A percentile compares a stretch with the other conserved stretches of the same genome.
phyloP scores from a whole-genome alignment of 495 filamentous ascomycete species.

The Entonaema liquescens region DNA sequence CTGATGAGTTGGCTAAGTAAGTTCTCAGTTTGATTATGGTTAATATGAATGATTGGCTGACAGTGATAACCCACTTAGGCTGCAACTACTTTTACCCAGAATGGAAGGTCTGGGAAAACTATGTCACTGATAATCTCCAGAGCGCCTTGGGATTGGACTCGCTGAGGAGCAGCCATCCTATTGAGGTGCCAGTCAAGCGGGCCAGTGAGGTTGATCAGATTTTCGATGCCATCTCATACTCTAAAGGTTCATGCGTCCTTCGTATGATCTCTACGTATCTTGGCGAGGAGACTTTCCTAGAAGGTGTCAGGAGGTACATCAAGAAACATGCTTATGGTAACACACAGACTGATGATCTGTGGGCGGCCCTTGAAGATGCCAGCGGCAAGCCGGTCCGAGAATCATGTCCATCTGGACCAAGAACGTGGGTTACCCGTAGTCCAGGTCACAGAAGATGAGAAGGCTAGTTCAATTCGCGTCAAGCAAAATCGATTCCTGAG shows the following conservation, averaged over 20 bases:
- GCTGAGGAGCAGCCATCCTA: slow-evolving; percentile 92
- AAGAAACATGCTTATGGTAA: slow-evolving; percentile 94
- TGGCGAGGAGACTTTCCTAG: slow-evolving; percentile 91
- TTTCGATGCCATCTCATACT: slow-evolving; percentile 97
- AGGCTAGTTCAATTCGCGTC: slow-evolving; percentile 67
- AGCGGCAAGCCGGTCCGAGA: slow-evolving; percentile 88
- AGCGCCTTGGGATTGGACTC: slow-evolving; percentile 88
- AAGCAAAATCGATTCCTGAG: slow-evolving; percentile 81
- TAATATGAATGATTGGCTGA: slow-evolving; percentile 20
- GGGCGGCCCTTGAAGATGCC: slow-evolving; percentile 86
- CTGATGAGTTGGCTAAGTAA: slow-evolving; percentile 67
- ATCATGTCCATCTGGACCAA: slow-evolving; percentile 84
- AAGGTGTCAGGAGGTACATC: slow-evolving; percentile 90
- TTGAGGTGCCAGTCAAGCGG: slow-evolving; percentile 94
- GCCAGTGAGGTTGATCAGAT: slow-evolving; percentile 98
- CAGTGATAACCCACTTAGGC: slow-evolving; percentile 59
- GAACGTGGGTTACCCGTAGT: slow-evolving; percentile 78
- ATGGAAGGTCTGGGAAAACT: slow-evolving; percentile 98
- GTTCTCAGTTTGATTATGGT: slow-evolving; percentile 9
- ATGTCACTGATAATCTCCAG: slow-evolving; percentile 91
- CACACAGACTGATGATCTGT: slow-evolving; percentile 86
- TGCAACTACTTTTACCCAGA: slow-evolving; percentile 92
- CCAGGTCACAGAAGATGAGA: slow-evolving; percentile 68
- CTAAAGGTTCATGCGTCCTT: slow-evolving; percentile 93
- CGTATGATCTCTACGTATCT: slow-evolving; percentile 98